Evolutionary conservation across 139 green algal species (phyloP).

Genomic region (Chlamydomonas sphaeroides): DNA sequence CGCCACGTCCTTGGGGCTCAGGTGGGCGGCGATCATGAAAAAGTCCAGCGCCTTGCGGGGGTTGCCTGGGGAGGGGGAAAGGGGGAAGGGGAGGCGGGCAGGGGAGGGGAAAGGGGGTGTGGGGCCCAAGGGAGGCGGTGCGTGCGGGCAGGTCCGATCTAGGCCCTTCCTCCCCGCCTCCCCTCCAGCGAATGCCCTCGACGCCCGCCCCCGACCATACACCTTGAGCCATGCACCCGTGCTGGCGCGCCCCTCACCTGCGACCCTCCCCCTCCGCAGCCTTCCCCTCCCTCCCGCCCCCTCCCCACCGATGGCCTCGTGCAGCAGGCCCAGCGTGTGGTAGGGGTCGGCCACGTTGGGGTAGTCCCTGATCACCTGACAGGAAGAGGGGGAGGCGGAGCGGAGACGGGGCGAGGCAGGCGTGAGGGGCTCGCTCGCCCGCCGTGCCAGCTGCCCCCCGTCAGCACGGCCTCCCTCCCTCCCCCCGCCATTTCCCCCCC

Average conservation of each 20-base stretch:
- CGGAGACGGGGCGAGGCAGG: too few relatives aligned
- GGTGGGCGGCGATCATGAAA: conserved; percentile 92
- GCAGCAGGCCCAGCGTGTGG: conserved; percentile 83
- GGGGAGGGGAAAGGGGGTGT: neutral
- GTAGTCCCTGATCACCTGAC: conserved; percentile 73
- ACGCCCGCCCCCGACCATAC: neutral
- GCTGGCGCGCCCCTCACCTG: too few relatives aligned
- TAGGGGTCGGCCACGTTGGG: conserved; percentile 88
- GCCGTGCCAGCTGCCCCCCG: too few relatives aligned
- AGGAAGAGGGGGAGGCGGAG: too few relatives aligned
- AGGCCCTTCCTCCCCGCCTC: too few relatives aligned
- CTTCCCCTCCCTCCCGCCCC: too few relatives aligned
- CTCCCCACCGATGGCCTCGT: conserved; percentile 65
- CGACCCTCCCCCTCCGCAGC: neutral
- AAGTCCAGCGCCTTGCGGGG: conserved; percentile 83
- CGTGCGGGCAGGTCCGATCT: too few relatives aligned
- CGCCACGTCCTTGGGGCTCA: conserved; percentile 78
- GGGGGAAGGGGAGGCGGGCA: too few relatives aligned
- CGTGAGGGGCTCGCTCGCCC: too few relatives aligned
- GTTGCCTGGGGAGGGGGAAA: neutral
- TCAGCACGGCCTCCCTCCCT: too few relatives aligned
- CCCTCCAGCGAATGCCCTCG: too few relatives aligned
- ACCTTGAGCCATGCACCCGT: neutral
- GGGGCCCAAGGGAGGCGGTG: neutral
- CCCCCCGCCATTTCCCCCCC: too few relatives aligned